These are phyloP conservation scores for Bryoerythrophyllum caledonicum DNA, from an alignment of 225 moss, liverwort and hornwort genomes.

Conservation along the genomic window DNA sequence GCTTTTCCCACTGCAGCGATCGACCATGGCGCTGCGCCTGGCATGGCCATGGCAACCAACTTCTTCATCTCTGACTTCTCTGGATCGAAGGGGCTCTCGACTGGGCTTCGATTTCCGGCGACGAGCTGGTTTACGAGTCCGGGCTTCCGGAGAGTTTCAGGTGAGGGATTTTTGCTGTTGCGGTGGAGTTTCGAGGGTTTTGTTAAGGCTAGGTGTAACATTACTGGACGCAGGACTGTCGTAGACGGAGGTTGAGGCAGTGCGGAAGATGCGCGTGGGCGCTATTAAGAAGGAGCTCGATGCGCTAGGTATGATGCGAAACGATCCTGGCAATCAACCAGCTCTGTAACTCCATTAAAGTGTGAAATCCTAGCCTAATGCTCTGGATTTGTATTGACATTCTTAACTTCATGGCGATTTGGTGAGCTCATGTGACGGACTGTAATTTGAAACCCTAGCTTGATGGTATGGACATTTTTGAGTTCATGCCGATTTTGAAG, in stretches of 20 bases:
- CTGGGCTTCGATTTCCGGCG: background rate
- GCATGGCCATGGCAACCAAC: no score
- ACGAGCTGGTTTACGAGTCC: background rate
- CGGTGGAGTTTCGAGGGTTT: background rate
- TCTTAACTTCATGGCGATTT: background rate
- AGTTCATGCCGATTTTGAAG: no score
- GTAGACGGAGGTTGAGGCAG: conserved; percentile 46
- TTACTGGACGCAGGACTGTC: conserved; percentile 39
- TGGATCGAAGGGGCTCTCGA: background rate
- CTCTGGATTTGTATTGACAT: background rate
- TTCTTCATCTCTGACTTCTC: no score
- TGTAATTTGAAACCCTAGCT: background rate
- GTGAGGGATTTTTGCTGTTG: conserved; percentile 5
- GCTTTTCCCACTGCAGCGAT: no score
- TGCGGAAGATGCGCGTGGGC: conserved; percentile 61
- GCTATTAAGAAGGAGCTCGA: conserved; percentile 56
- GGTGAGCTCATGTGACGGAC: background rate
- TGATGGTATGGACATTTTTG: no score
- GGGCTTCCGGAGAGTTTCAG: conserved; percentile 48
- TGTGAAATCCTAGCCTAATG: background rate
- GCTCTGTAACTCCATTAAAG: background rate
- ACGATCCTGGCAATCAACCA: background rate
- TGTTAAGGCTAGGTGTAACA: conserved; percentile 15
- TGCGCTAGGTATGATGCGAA: conserved; percentile 40
- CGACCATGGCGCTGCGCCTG: no score